These are phyloP conservation scores for Oidiodendron maius DNA, from an alignment of 495 filamentous ascomycete species.

Conservation along the genomic window DNA sequence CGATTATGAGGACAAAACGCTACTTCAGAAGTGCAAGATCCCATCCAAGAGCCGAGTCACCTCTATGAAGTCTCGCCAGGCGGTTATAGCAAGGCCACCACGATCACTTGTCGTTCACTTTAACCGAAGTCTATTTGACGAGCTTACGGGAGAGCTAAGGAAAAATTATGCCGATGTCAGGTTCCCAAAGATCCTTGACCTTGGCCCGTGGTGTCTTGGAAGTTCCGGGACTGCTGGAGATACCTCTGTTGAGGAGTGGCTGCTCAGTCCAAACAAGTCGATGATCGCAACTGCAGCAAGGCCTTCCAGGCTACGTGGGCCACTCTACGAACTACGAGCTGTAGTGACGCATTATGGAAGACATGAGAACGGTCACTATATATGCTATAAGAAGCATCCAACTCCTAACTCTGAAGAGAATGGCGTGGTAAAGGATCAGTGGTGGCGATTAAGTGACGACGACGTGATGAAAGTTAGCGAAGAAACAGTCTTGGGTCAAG, in stretches of 20 bases:
- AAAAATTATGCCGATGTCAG: conserved; percentile 78
- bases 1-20: conserved; percentile 70
- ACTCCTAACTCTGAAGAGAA: conserved; percentile 10
- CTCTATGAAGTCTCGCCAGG: conserved; percentile 82
- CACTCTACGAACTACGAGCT: conserved; percentile 74
- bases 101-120: conserved; percentile 76
- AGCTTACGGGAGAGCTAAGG: conserved; percentile 62
- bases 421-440: conserved; percentile 35
- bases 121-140: conserved; percentile 88
- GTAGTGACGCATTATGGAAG: conserved; percentile 84
- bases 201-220: conserved; percentile 74
- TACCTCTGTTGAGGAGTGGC: conserved; percentile 55
- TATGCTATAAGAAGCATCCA: conserved; percentile 74
- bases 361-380: conserved; percentile 94
- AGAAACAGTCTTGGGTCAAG: conserved; percentile 63
- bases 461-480: conserved; percentile 71
- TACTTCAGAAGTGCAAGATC: conserved; percentile 69
- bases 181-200: conserved; percentile 68
- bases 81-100: conserved; percentile 75
- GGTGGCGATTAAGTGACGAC: conserved; percentile 87
- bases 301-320: conserved; percentile 33
- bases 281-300: conserved; percentile 54
- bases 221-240: conserved; percentile 25
- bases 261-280: conserved; percentile 53
- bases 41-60: conserved; percentile 57